Base-by-base conservation (phyloP, 345 rosid species). In the Eucalyptus marginata region DNA sequence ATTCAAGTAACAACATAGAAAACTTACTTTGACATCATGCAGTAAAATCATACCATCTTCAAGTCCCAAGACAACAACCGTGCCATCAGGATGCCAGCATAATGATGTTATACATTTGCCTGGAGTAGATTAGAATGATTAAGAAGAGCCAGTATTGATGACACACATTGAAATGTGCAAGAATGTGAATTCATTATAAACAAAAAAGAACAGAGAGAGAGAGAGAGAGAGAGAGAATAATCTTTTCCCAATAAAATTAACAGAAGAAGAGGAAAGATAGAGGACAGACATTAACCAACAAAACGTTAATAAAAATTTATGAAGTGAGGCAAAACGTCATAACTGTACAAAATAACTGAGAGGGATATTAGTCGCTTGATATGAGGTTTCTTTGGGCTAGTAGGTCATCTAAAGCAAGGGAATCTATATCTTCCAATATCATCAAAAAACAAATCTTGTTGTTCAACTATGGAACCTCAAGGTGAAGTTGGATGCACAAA, bases 401-500 rank as follows among this genome's bases (percentile, higher is more conserved):
- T 56, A 8, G 27, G 62, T 56, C 62, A 56, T 1, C 59, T 24
- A 56, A 56, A 56, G 17, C 9, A 1, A 64, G 71, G 8, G 36
- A 7, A 64, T 29, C 10, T 64, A 64, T 64, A 13, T 29, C 33
- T 64, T 64, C 33, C 33, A 13, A 3, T 29, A 7, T 6, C 29
- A 64, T 29, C 3, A 29, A 6, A 64, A 13, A 13, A 29, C 52
- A 49, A 49, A 62, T 6, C 4, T 62, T 62, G 3, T 62, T 62
- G 33, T 2, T 62, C 33, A 13, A 1, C 8, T 29, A 13, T 62
- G 36, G 36, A 62, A 62, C 71, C 71, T 29, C 9, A 29, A 29
- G 10, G 36, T 62, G 18, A 36, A 62, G 4, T 29, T 29, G 0
- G 36, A 62, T 29, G 8, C 71, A 3, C 1, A 0, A 7, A 29